A percentile compares a stretch with the other conserved stretches of the same genome.
phyloP scores from a whole-genome alignment of 2,329 filamentous ascomycete species.

The Trichoderma sp. region DNA sequence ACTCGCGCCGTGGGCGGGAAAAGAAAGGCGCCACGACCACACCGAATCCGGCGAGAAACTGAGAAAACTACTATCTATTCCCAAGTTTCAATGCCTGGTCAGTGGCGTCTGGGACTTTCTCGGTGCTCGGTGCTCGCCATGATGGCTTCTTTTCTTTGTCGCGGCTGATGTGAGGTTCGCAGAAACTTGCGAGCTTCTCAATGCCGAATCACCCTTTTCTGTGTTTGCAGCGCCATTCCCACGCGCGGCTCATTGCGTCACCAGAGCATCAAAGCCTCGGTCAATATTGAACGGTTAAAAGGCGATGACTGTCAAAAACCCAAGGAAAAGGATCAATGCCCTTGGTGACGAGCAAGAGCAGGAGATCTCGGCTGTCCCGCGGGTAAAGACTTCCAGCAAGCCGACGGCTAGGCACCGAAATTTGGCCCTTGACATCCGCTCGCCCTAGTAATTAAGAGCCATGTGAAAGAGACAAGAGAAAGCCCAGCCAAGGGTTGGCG shows the following conservation, averaged over 20 bases:
- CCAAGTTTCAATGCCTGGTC: neutral
- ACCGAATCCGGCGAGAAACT: neutral
- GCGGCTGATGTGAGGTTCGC: neutral
- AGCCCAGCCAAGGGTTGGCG: neutral
- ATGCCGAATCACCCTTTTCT: neutral
- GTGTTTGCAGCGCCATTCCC: neutral
- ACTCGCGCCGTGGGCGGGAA: neutral
- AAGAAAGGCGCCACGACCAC: neutral
- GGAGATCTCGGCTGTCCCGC: neutral
- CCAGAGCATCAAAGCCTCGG: neutral
- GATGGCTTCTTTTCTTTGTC: neutral
- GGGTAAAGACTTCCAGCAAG: neutral
- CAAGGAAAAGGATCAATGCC: neutral
- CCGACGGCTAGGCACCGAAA: conserved; percentile 4
- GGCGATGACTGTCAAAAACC: neutral
- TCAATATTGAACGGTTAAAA: neutral
- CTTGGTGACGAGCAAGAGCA: neutral
- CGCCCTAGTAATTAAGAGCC: neutral
- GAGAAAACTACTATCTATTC: neutral
- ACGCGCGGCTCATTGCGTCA: neutral
- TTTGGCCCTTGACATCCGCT: neutral
- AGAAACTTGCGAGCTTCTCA: neutral
- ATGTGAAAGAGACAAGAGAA: neutral
- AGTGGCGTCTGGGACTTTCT: neutral
- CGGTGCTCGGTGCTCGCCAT: neutral